Percentiles rank a stretch among this genome's conserved stretches.
Conservation (phyloP, 345 rosid genomes). For the Atalantia buxifolia region DNA sequence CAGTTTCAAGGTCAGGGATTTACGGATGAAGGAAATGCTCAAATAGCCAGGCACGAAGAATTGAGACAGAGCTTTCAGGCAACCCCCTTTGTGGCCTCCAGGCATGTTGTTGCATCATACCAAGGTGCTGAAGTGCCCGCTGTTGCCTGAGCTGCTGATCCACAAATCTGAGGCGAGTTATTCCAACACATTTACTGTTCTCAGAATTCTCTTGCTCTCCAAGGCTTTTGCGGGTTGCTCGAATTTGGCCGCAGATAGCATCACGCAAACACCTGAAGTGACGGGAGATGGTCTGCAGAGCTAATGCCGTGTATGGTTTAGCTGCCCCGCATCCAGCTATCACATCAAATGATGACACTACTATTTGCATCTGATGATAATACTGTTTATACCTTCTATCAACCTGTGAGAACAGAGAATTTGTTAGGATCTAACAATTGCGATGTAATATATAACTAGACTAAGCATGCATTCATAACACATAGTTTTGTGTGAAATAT, state of each 20-base stretch:
- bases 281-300: constrained; percentile 87
- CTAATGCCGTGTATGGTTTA: constrained; percentile 87
- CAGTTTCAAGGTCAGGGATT: constrained; percentile 15
- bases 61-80: constrained; percentile 86
- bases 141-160: constrained; percentile 97
- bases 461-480: not conserved
- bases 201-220: constrained; percentile 77
- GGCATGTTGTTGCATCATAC: constrained; percentile 84
- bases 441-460: not conserved
- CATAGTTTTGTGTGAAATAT: not conserved
- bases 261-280: constrained; percentile 93
- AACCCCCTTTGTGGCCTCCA: constrained; percentile 98
- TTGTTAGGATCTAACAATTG: not conserved
- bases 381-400: constrained; percentile 94
- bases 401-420: constrained; percentile 46
- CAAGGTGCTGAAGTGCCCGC: constrained; percentile 83
- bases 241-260: constrained; percentile 76
- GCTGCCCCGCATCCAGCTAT: constrained; percentile 90
- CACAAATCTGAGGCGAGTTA: constrained; percentile 78
- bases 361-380: constrained; percentile 94
- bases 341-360: constrained; percentile 86
- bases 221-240: constrained; percentile 58
- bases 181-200: constrained; percentile 59
- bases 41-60: constrained; percentile 98
- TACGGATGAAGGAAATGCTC: constrained; percentile 99